Evolutionary conservation across 768 basidiomycete genomes (phyloP).

Genomic region (Scleroderma bovista): DNA sequence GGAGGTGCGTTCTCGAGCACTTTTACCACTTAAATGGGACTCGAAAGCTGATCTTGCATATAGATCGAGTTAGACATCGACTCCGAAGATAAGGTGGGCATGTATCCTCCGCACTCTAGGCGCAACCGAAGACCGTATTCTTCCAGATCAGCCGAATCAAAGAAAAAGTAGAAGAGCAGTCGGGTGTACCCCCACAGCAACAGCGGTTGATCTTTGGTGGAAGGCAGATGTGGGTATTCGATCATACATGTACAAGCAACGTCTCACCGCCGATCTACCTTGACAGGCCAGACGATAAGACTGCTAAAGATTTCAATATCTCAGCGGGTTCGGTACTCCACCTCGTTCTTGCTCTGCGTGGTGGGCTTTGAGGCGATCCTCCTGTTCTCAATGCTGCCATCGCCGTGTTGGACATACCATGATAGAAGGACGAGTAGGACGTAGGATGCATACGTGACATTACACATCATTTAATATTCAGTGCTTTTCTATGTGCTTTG

Average conservation of each 20-base stretch:
- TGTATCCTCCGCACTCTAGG: neutral
- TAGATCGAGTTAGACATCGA: slow-evolving; percentile 97
- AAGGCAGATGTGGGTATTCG: slow-evolving; percentile 74
- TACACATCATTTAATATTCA: slow-evolving; percentile 26
- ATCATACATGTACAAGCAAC: neutral
- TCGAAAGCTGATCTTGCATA: slow-evolving; percentile 8
- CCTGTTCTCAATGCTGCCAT: slow-evolving; percentile 7
- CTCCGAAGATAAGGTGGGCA: slow-evolving; percentile 71
- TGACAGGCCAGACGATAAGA: slow-evolving; percentile 85
- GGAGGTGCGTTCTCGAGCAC: slow-evolving; percentile 53
- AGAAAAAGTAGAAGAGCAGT: slow-evolving; percentile 97
- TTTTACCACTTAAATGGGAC: neutral
- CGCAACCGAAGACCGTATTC: slow-evolving; percentile 1
- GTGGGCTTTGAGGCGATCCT: slow-evolving; percentile 47
- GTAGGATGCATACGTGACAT: slow-evolving; percentile 22
- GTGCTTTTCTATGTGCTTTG: slow-evolving; percentile 3
- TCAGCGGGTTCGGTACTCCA: slow-evolving; percentile 84
- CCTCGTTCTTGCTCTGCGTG: slow-evolving; percentile 91
- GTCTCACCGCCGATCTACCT: neutral
- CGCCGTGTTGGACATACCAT: slow-evolving; percentile 17
- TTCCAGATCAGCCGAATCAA: slow-evolving; percentile 86
- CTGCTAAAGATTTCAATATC: slow-evolving; percentile 79
- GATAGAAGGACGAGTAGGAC: slow-evolving; percentile 19
- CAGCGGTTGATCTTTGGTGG: slow-evolving; percentile 92
- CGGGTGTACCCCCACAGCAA: slow-evolving; percentile 93